phyloP scores from a whole-genome alignment of 1,284 basidiomycete species.

The Cryptococcus maquisensis region DNA sequence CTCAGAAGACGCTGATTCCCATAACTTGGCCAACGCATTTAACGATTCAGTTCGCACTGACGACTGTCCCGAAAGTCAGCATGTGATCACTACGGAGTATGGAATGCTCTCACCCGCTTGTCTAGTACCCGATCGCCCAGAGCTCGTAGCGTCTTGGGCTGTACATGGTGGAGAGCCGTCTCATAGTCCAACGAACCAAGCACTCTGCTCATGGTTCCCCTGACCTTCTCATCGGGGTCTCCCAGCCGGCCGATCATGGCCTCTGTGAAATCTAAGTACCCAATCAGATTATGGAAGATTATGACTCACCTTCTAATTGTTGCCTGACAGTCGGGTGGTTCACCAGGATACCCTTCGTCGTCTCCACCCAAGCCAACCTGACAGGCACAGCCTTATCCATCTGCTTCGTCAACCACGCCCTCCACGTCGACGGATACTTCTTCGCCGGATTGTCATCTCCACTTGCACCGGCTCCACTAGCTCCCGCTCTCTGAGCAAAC shows the following conservation, averaged over 20 bases:
- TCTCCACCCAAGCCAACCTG: conserved; percentile 74
- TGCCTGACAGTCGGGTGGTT: conserved; percentile 66
- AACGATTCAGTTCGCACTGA: conserved; percentile 79
- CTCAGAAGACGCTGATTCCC: conserved; percentile 76
- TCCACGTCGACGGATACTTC: conserved; percentile 82
- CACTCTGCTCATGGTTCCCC: conserved; percentile 75
- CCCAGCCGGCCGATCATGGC: conserved; percentile 63
- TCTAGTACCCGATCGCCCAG: conserved; percentile 75
- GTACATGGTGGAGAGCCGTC: conserved; percentile 76
- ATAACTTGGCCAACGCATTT: conserved; percentile 71
- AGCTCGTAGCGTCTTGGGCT: conserved; percentile 58
- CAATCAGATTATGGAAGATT: not conserved
- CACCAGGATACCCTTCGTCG: conserved; percentile 59
- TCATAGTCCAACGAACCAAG: conserved; percentile 87
- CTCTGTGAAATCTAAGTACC: conserved; percentile 50
- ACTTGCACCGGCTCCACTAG: not conserved
- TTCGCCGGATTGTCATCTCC: conserved; percentile 58
- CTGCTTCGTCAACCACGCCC: conserved; percentile 72
- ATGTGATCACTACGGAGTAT: not conserved
- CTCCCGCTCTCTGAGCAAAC: conserved; percentile 65
- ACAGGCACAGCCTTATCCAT: conserved; percentile 72
- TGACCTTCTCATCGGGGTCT: conserved; percentile 89
- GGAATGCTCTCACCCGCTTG: conserved; percentile 62
- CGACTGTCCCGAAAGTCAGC: conserved; percentile 50
- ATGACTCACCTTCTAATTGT: conserved; percentile 62